Evolutionary conservation across 225 moss, liverwort and hornwort genomes (phyloP).

Genomic region (Thuidium tamariscinum): DNA sequence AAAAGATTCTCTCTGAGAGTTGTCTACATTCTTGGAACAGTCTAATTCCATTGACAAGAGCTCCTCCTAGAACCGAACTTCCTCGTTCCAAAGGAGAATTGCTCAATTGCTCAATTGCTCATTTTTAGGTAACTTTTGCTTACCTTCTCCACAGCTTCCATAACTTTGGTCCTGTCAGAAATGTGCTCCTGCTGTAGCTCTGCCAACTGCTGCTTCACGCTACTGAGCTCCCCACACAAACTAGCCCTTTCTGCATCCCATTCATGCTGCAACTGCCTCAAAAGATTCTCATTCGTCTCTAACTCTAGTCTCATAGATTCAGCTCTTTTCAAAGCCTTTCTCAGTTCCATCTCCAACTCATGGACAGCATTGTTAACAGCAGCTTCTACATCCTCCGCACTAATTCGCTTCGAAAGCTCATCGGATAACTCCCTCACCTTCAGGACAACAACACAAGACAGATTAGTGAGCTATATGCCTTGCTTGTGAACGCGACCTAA

Average conservation of each 20-base stretch:
- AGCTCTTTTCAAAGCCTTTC: slow-evolving; percentile 42
- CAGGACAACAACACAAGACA: background rate
- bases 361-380: slow-evolving; percentile 48
- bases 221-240: slow-evolving; percentile 36
- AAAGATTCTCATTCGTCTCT: slow-evolving; percentile 36
- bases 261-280: slow-evolving; percentile 36
- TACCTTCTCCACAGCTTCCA: slow-evolving; percentile 45
- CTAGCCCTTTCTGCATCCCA: slow-evolving; percentile 37
- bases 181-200: slow-evolving; percentile 27
- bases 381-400: slow-evolving; percentile 59
- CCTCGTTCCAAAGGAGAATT: background rate
- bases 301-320: slow-evolving; percentile 47
- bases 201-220: slow-evolving; percentile 23
- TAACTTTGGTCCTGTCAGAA: slow-evolving; percentile 31
- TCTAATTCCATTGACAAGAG: background rate
- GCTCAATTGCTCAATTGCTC: background rate
- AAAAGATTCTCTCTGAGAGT: background rate
- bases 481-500: background rate
- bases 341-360: slow-evolving; percentile 45
- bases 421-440: slow-evolving; percentile 61
- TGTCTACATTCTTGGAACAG: background rate
- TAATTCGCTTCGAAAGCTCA: slow-evolving; percentile 48
- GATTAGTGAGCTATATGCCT: background rate
- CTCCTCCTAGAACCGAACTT: background rate
- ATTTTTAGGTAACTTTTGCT: background rate